Percentiles rank a stretch among this genome's conserved stretches.
Conservation (phyloP, 1,139 yeast species). For the Debaryomyces singareniensis region DNA sequence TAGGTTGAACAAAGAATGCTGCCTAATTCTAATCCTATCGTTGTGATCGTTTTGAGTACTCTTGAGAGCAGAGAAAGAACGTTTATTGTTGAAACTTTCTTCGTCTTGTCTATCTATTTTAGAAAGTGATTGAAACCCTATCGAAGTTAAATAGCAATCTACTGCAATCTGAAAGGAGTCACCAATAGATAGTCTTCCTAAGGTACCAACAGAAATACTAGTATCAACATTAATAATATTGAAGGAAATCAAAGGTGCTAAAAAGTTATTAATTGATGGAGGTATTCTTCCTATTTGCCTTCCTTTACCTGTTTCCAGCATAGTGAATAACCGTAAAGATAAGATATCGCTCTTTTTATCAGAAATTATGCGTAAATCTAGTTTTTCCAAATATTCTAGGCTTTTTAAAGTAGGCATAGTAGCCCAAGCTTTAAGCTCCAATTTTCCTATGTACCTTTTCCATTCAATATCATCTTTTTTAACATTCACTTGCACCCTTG, state of each 20-base stretch:
- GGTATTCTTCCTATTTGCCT: conserved; percentile 76
- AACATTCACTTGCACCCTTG: conserved; percentile 4
- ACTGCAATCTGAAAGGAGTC: conserved; percentile 62
- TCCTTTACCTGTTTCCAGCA: conserved; percentile 15
- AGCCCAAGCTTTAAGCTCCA: conserved; percentile 76
- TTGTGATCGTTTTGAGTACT: conserved; percentile 58
- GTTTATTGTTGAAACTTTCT: conserved; percentile 1
- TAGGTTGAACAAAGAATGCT: no score
- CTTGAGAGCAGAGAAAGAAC: conserved; percentile 1
- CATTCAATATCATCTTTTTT: conserved; percentile 9
- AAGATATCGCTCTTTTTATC: conserved; percentile 9
- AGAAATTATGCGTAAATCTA: no score
- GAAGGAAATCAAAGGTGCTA: conserved; percentile 61
- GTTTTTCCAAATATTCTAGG: no score
- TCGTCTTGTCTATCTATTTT: neutral
- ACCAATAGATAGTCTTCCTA: conserved; percentile 59
- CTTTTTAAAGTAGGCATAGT: conserved; percentile 69
- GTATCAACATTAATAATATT: conserved; percentile 52
- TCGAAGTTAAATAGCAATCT: conserved; percentile 50
- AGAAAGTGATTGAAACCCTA: conserved; percentile 33
- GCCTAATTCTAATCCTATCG: conserved; percentile 45
- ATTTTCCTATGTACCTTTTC: conserved; percentile 54
- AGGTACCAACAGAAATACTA: conserved; percentile 54
- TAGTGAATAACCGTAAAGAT: conserved; percentile 26
- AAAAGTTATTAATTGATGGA: conserved; percentile 61